Evolutionary conservation across 768 basidiomycete genomes (phyloP).

Genomic region (Daedalea quercina): DNA sequence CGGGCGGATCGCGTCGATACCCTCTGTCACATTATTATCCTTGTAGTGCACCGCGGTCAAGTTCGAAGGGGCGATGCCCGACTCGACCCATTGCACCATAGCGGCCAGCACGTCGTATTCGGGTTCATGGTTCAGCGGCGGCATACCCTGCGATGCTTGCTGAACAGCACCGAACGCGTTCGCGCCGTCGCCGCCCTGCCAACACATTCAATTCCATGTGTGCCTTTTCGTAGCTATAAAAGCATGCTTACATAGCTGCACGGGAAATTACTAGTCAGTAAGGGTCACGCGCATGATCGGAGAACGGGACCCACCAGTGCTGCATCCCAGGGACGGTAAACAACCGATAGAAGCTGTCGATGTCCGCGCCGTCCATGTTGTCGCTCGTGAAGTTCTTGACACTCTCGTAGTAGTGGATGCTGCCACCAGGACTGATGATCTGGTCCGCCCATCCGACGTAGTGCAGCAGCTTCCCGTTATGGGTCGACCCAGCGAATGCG

Average conservation of each 20-base stretch:
- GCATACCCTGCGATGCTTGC: constrained; percentile 14
- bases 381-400: constrained; percentile 17
- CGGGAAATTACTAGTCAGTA: background rate
- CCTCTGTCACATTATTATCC: constrained; percentile 13
- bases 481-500: constrained; percentile 14
- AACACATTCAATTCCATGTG: background rate
- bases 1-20: constrained; percentile 15
- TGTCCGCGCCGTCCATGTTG: constrained; percentile 15
- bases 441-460: constrained; percentile 23
- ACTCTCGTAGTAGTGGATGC: constrained; percentile 19
- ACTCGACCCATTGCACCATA: constrained; percentile 28
- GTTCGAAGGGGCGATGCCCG: constrained; percentile 20
- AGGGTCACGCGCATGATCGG: background rate
- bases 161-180: constrained; percentile 22
- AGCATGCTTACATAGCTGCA: constrained; percentile 2
- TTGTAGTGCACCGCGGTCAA: constrained; percentile 17
- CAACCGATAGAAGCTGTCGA: constrained; percentile 27
- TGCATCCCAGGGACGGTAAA: constrained; percentile 28
- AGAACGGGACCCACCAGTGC: constrained; percentile 18
- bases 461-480: constrained; percentile 19
- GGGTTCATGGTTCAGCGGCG: constrained; percentile 2
- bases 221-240: background rate
- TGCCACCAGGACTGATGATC: constrained; percentile 24
- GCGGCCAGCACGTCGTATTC: constrained; percentile 20
- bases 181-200: constrained; percentile 19